phyloP scores from a whole-genome alignment of 371 early-diverging fungal species.

The Neoconidiobolus thromboides region DNA sequence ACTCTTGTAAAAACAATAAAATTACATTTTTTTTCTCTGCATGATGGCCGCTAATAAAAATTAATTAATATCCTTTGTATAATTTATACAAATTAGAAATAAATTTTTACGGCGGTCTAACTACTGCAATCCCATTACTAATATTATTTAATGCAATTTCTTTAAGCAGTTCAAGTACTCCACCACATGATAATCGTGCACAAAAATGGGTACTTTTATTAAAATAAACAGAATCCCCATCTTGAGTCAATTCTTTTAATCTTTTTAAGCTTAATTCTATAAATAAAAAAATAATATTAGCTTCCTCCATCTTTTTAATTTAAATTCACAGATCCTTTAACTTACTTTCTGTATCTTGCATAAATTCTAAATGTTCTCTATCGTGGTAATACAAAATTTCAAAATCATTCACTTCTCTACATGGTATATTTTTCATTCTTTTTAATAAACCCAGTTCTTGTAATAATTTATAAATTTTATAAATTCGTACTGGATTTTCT shows the following conservation, averaged over 20 bases:
- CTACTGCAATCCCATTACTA: slow-evolving; percentile 62
- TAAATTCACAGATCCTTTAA: not conserved
- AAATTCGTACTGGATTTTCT: slow-evolving; percentile 53
- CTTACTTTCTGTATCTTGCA: slow-evolving; percentile 1
- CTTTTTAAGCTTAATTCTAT: not conserved
- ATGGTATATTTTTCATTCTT: slow-evolving; percentile 24
- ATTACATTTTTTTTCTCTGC: slow-evolving; percentile 43
- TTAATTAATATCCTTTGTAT: not conserved
- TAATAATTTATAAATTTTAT: slow-evolving; percentile 35
- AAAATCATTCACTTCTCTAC: slow-evolving; percentile 19
- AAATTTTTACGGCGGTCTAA: slow-evolving; percentile 44
- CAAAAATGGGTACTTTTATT: slow-evolving; percentile 37
- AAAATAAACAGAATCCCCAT: slow-evolving; percentile 48
- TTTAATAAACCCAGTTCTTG: slow-evolving; percentile 21
- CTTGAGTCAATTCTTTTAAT: slow-evolving; percentile 11
- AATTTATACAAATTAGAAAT: not conserved
- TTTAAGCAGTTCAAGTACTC: slow-evolving; percentile 45
- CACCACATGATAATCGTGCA: slow-evolving; percentile 48
- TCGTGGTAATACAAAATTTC: not conserved
- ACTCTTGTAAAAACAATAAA: not conserved
- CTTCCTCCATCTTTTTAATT: not conserved
- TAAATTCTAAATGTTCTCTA: not conserved
- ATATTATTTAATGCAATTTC: slow-evolving; percentile 41
- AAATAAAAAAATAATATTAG: not conserved
- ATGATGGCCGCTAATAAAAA: slow-evolving; percentile 49